phyloP scores from a whole-genome alignment of 2,329 filamentous ascomycete species.

The Metarhizium robertsii region DNA sequence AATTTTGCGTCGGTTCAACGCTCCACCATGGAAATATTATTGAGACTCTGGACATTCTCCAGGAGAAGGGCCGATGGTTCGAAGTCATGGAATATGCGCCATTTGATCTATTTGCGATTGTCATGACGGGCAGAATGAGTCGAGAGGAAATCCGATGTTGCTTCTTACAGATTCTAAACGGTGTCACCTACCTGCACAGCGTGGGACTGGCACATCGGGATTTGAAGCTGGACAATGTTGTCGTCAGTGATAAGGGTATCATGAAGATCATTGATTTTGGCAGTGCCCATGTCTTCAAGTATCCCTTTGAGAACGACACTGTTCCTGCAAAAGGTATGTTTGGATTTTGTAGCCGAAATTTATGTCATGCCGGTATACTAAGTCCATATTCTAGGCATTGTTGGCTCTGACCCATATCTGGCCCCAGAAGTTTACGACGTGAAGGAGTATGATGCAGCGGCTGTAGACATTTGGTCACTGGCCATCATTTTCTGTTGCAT shows the following conservation, averaged over 20 bases:
- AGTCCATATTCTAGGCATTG: constrained; percentile 37
- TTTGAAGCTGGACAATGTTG: constrained; percentile 94
- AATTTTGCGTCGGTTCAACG: constrained; percentile 96
- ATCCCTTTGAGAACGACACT: constrained; percentile 78
- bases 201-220: constrained; percentile 94
- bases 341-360: neutral
- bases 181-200: constrained; percentile 87
- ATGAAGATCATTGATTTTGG: constrained; percentile 99
- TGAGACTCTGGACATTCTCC: constrained; percentile 91
- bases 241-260: constrained; percentile 90
- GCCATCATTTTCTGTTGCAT: constrained; percentile 99
- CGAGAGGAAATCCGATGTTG: constrained; percentile 84
- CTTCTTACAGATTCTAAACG: constrained; percentile 89
- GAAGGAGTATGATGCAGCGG: constrained; percentile 85
- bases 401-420: constrained; percentile 88
- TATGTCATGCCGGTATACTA: neutral
- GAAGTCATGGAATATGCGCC: constrained; percentile 99
- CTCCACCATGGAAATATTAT: constrained; percentile 97
- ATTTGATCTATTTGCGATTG: constrained; percentile 91
- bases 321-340: constrained; percentile 28
- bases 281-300: constrained; percentile 92
- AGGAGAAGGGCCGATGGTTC: constrained; percentile 91
- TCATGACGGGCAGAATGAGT: constrained; percentile 98
- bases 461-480: constrained; percentile 94
- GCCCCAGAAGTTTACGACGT: constrained; percentile 95